Evolutionary conservation across 495 filamentous ascomycete species (phyloP), one percentile per base, ranked within the genome.

Genomic region (Xanthoparmelia taractica): DNA sequence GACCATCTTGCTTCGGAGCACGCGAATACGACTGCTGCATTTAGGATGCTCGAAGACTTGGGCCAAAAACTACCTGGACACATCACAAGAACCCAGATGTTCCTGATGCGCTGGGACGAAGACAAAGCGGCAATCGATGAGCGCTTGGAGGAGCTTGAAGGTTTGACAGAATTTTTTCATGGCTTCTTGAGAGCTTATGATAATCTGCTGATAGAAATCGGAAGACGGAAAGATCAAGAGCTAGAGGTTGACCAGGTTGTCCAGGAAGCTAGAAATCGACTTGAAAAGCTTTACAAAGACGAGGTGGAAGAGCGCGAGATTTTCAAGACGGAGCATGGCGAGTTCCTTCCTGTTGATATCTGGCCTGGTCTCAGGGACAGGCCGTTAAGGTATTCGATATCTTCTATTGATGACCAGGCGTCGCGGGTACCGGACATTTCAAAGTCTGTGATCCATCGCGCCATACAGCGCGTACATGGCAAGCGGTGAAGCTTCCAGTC

Each of bases 321-420:
- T 18, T 98, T 98, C 75, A 82, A 85, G 34, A 77, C 84, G 10
- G 90, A 96, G 63, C 84, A 92, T 25, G 92, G 91, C 4, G 89
- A 96, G 64, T 94, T 84, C 69, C 73, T 98, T 25, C 94, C 94
- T 0, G 84, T 85, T 4, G 95, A 97, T 69, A 85, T 98, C 47
- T 98, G 93, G 94, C 86, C 86, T 0, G 89, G 87, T 8, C 76
- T 90, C 34, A 78, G 79, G 60, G 77, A 82, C 54, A 79, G 78
- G 37, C 86, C 87, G 33, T 77, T 79, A 68, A 78, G 80, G 55
- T 85, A 84, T 57, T 75, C 84, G 58, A 78, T 89, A 29, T 67
- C 67, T 12, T 71, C 77, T 12, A 69, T 79, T 4, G 68, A 69
- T 38, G 70, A 70, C 43, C 60, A 59, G 23, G 54, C 58, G 18